Conservation (phyloP, 352 stramenopile species). For the Globisporangium echinulatum region DNA sequence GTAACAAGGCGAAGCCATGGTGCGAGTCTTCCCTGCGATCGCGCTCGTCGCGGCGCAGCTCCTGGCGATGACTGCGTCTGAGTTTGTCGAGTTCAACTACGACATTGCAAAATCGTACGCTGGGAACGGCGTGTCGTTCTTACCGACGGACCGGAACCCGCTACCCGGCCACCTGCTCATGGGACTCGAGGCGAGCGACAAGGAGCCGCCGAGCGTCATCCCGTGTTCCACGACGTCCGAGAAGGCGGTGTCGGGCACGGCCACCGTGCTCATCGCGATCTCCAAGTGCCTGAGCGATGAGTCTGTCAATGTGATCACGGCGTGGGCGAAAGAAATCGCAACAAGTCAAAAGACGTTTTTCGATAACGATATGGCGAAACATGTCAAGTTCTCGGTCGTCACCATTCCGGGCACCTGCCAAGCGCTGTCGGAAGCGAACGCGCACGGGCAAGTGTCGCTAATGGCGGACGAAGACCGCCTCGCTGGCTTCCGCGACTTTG, state of each 20-base stretch:
- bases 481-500: conserved; percentile 3
- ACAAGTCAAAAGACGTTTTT: conserved; percentile 4
- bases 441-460: conserved; percentile 15
- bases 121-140: conserved; percentile 7
- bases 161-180: conserved; percentile 6
- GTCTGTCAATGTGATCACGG: conserved; percentile 22
- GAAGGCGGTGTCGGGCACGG: conserved; percentile 7
- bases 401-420: conserved; percentile 33
- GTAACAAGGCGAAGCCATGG: not conserved
- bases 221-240: not conserved
- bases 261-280: conserved; percentile 43
- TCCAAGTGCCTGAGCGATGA: conserved; percentile 45
- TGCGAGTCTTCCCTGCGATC: not conserved
- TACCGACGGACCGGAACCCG: conserved; percentile 1
- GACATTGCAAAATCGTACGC: conserved; percentile 9
- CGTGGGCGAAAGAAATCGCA: conserved; percentile 22
- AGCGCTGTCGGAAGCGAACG: conserved; percentile 21
- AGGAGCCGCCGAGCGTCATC: not conserved
- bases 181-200: not conserved
- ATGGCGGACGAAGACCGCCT: conserved; percentile 3
- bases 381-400: conserved; percentile 1
- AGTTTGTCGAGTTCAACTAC: conserved; percentile 11
- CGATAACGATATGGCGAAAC: not conserved
- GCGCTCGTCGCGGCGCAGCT: not conserved
- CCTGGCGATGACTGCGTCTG: not conserved